Evolutionary conservation across 73 alveolate genomes (phyloP), one percentile per base, ranked within the genome.

Genomic region (Paramecium bursaria): DNA sequence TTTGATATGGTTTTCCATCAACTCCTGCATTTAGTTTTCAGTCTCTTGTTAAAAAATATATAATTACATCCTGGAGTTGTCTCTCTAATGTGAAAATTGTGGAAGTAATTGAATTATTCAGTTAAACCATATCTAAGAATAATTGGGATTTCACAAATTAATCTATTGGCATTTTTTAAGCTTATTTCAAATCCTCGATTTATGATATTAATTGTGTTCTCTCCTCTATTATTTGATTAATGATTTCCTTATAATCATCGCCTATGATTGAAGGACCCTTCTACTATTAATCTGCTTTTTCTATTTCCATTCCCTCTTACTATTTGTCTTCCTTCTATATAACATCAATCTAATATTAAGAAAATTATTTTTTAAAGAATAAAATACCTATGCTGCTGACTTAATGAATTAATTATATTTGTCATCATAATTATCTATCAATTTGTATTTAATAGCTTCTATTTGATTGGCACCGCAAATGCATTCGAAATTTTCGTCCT

Each of bases 401-500:
- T 39, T 39, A 7, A 39, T 39, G 49, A 39, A 39, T 39, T 5
- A 7, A 39, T 39, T 39, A 11, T 39, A 39, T 39, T 39, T 39
- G 11, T 39, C 49, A 39, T 39, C 11, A 11, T 7, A 39, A 67
- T 67, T 67, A 21, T 11, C 14, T 29, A 57, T 48, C 3, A 39
- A 27, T 39, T 39, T 11, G 44, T 67, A 67, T 67, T 67, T 67
- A 1, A 67, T 33, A 42, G 60, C 19, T 25, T 67, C 82, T 19
- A 67, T 67, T 47, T 67, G 17, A 35, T 31, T 39, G 3, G 61
- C 82, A 35, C 82, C 82, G 44, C 82, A 67, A 35, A 67, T 25
- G 44, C 82, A 67, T 67, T 67, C 82, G 27, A 35, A 67, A 19
- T 10, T 33, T 26, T 67, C 82, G 6, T 42, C 54, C 27, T 67